Evolutionary conservation across 345 rosid genomes (phyloP), one percentile per base, ranked within the genome.

Genomic region (Camelina sativa): DNA sequence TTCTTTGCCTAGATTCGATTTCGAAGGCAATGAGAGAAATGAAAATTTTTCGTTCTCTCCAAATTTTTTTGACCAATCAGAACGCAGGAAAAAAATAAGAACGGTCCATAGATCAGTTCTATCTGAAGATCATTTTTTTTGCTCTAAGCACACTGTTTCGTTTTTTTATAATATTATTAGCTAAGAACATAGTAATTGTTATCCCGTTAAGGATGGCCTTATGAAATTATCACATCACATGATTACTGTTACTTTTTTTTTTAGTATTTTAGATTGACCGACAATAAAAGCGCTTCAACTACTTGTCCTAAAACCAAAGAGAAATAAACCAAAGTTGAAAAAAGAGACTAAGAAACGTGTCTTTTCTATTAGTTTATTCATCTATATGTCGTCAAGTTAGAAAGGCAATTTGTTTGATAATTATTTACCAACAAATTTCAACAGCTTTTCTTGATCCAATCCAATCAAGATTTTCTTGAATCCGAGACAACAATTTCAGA

Each of bases 391-490:
- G 34, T 22, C 12, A 51, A 23, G 16, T 43, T 7, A 43, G 47
- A 54, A 41, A 11, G 5, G 5, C 4, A 73, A 44, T 55, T 44
- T 43, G 16, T 7, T 13, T 43, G 50, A 44, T 44, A 44, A 38
- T n/a, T 15, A 37, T 11, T 47, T 30, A 66, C 32, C 37, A 50
- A 67, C 73, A 66, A 56, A 57, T 22, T 72, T 16, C 20, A 73
- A 63, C 46, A 63, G 2, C 37, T 10, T 32, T 6, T 56, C 46
- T 4, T 55, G 30, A 62, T 38, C 13, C 43, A 34, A 34, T 32
- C 37, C 37, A 38, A 43, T 43, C 48, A 70, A 69, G 64, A 62
- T 69, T 69, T 76, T 56, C 68, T 66, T 11, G 60, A 19, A 16
- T 44, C 46, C 52, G 64, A 28, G 17, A 35, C 73, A 34, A 38